Conservation (phyloP, 768 basidiomycete genomes). For the Suillus discolor region DNA sequence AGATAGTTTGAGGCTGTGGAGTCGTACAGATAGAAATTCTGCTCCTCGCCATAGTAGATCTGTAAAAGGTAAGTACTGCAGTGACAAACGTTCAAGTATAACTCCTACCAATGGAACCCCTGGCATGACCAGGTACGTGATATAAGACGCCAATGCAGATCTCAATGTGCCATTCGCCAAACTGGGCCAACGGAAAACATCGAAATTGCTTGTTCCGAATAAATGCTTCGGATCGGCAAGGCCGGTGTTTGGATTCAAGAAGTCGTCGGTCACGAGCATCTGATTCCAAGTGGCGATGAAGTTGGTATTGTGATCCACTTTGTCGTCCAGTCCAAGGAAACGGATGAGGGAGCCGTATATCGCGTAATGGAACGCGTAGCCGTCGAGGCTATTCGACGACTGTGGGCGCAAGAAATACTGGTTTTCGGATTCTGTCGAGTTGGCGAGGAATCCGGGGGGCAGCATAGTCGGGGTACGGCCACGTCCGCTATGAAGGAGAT, state of each 20-base stretch:
- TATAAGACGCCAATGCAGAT: slow-evolving; percentile 75
- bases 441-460: slow-evolving; percentile 71
- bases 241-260: slow-evolving; percentile 71
- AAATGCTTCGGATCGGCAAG: slow-evolving; percentile 76
- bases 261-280: slow-evolving; percentile 88
- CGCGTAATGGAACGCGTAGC: slow-evolving; percentile 92
- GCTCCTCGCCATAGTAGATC: slow-evolving; percentile 92
- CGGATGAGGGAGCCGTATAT: slow-evolving; percentile 85
- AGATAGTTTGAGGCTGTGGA: slow-evolving; percentile 90
- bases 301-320: slow-evolving; percentile 80
- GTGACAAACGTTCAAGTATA: no score
- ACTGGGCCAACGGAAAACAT: slow-evolving; percentile 93
- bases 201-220: slow-evolving; percentile 93
- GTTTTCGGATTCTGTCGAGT: slow-evolving; percentile 57
- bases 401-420: slow-evolving; percentile 82
- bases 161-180: slow-evolving; percentile 81
- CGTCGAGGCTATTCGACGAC: slow-evolving; percentile 65
- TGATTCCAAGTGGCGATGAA: slow-evolving; percentile 91
- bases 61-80: slow-evolving; percentile 26
- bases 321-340: slow-evolving; percentile 95
- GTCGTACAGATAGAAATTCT: slow-evolving; percentile 85
- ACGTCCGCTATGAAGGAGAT: slow-evolving; percentile 62
- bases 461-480: slow-evolving; percentile 77
- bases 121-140: slow-evolving; percentile 81
- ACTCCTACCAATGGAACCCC: slow-evolving; percentile 71